Evolutionary conservation across 2,329 filamentous ascomycete species (phyloP).

Genomic region (Alternaria arbusti): DNA sequence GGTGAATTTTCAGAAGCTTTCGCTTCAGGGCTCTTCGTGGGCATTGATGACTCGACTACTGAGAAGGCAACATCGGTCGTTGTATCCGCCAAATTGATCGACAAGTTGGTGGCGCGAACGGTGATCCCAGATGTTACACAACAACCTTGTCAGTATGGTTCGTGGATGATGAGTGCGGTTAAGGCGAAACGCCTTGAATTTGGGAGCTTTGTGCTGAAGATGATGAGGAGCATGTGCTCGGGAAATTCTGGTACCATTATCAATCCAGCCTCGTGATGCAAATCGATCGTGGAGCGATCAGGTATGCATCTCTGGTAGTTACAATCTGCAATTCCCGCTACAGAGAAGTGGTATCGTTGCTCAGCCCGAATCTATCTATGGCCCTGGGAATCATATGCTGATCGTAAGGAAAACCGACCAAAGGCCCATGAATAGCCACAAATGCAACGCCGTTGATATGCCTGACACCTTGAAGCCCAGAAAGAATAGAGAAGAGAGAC

Average conservation of each 20-base stretch:
- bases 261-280: not conserved
- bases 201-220: not conserved
- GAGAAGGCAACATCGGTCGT: not conserved
- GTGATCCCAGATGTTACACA: not conserved
- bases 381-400: slow-evolving; percentile 3
- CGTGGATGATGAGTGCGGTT: not conserved
- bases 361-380: slow-evolving; percentile 7
- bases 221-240: not conserved
- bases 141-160: not conserved
- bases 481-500: not conserved
- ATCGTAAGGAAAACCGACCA: not conserved
- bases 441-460: slow-evolving; percentile 9
- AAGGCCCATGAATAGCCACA: not conserved
- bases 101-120: not conserved
- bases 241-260: not conserved
- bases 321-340: not conserved
- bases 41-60: not conserved
- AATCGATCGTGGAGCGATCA: not conserved
- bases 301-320: not conserved
- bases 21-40: not conserved
- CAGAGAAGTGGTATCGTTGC: slow-evolving; percentile 7
- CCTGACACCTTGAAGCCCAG: not conserved
- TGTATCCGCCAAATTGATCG: not conserved
- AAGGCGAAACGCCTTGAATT: not conserved
- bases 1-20: fast-evolving